These are phyloP conservation scores for Jatropha curcas DNA, from an alignment of 345 rosid genomes.

Conservation along the genomic window DNA sequence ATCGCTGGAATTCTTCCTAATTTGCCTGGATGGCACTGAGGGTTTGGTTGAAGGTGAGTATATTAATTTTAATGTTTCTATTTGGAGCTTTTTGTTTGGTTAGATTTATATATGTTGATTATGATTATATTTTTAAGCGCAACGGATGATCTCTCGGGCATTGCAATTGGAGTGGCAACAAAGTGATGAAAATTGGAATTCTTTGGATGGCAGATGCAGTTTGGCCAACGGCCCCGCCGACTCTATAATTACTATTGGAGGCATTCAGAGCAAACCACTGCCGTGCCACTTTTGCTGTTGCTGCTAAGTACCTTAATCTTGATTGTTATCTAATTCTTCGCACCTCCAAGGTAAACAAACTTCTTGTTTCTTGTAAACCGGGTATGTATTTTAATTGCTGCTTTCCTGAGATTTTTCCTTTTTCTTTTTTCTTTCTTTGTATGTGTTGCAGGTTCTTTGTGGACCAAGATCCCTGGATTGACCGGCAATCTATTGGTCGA, in stretches of 20 bases:
- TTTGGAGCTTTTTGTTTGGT: too few relatives aligned
- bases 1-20: too few relatives aligned
- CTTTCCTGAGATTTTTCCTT: too few relatives aligned
- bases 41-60: too few relatives aligned
- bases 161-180: constrained; percentile 96
- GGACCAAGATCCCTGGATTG: constrained; percentile 90
- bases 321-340: constrained; percentile 71
- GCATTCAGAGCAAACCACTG: constrained; percentile 96
- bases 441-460: constrained; percentile 60
- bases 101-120: too few relatives aligned
- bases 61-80: too few relatives aligned
- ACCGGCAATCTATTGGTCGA: constrained; percentile 85
- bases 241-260: constrained; percentile 80
- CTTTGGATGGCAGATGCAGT: constrained; percentile 83
- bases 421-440: neutral
- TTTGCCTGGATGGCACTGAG: too few relatives aligned
- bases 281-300: constrained; percentile 89
- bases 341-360: constrained; percentile 61
- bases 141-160: constrained; percentile 87
- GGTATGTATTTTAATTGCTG: neutral
- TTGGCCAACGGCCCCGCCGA: constrained; percentile 78
- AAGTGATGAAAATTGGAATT: constrained; percentile 86
- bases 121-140: constrained; percentile 47
- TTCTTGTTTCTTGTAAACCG: neutral
- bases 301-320: constrained; percentile 81